A percentile compares a stretch with the other conserved stretches of the same genome.
These are phyloP conservation scores for Fusarium equiseti DNA, from an alignment of 2,329 filamentous ascomycete species.

Conservation along the genomic window DNA sequence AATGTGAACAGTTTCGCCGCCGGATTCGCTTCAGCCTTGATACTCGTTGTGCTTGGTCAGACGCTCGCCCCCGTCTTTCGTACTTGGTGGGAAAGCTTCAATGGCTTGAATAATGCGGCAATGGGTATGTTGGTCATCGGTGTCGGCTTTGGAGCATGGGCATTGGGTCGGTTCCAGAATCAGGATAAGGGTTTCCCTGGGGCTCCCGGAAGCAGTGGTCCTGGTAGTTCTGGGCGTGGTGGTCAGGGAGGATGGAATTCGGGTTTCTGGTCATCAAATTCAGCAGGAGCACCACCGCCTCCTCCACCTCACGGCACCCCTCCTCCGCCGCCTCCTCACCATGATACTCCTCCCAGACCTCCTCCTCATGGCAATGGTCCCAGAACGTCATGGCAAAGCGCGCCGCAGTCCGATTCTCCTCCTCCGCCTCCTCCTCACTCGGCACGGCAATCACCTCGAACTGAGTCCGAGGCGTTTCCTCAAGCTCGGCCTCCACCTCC, in stretches of 20 bases:
- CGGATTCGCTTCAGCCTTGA: conserved; percentile 81
- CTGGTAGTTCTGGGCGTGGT: conserved; percentile 39
- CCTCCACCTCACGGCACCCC: conserved; percentile 51
- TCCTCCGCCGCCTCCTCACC: conserved; percentile 54
- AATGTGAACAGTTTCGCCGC: conserved; percentile 92
- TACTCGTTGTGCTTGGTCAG: conserved; percentile 78
- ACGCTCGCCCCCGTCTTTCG: conserved; percentile 79
- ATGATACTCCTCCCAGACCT: conserved; percentile 44
- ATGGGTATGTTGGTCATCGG: conserved; percentile 78
- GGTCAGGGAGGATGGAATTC: conserved; percentile 50
- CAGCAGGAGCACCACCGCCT: conserved; percentile 50
- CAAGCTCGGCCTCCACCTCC: conserved; percentile 36
- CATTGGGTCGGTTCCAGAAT: conserved; percentile 57
- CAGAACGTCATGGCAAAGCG: conserved; percentile 56
- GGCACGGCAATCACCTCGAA: conserved; percentile 34
- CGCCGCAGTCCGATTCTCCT: conserved; percentile 42
- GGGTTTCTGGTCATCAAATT: conserved; percentile 49
- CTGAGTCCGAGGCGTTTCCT: conserved; percentile 36
- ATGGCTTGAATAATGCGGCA: conserved; percentile 78
- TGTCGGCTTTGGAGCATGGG: conserved; percentile 84
- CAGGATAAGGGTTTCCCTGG: conserved; percentile 40
- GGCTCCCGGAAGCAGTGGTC: conserved; percentile 37
- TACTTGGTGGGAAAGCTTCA: conserved; percentile 77
- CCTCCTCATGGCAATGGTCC: conserved; percentile 50
- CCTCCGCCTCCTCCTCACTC: conserved; percentile 43